Evolutionary conservation across 2,329 filamentous ascomycete species (phyloP).

Genomic region (Magnaporthiopsis rhizophila): DNA sequence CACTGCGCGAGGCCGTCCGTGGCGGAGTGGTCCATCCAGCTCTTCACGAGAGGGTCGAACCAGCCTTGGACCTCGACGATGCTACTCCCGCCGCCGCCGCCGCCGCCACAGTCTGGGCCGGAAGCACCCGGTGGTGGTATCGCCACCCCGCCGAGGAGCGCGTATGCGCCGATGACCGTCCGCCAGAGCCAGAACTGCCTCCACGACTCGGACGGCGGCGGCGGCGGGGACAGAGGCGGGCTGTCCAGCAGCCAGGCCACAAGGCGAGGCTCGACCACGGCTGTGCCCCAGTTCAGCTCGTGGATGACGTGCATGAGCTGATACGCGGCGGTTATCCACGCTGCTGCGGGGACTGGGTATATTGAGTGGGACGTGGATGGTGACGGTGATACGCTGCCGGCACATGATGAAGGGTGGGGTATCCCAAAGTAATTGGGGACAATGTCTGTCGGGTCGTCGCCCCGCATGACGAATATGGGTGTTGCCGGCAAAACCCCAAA

Average conservation of each 20-base stretch:
- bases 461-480: too few species aligned
- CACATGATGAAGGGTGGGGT: too few species aligned
- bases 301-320: neutral
- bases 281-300: neutral
- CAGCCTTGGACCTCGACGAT: too few species aligned
- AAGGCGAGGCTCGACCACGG: neutral
- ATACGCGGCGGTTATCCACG: neutral
- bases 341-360: neutral
- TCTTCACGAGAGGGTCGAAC: too few species aligned
- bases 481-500: too few species aligned
- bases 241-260: neutral
- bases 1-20: too few species aligned
- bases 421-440: too few species aligned
- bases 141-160: neutral
- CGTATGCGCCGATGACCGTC: neutral
- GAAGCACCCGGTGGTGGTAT: neutral
- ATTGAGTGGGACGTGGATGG: neutral
- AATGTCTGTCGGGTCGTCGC: too few species aligned
- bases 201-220: neutral
- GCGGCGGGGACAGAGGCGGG: neutral
- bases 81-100: too few species aligned
- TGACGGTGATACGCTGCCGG: neutral
- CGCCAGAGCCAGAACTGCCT: slow-evolving; percentile 1
- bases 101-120: too few species aligned
- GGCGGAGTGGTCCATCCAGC: too few species aligned